These are phyloP conservation scores for Chenopodium formosanum DNA, from an alignment of 148 eudicot genomes.

Conservation along the genomic window DNA sequence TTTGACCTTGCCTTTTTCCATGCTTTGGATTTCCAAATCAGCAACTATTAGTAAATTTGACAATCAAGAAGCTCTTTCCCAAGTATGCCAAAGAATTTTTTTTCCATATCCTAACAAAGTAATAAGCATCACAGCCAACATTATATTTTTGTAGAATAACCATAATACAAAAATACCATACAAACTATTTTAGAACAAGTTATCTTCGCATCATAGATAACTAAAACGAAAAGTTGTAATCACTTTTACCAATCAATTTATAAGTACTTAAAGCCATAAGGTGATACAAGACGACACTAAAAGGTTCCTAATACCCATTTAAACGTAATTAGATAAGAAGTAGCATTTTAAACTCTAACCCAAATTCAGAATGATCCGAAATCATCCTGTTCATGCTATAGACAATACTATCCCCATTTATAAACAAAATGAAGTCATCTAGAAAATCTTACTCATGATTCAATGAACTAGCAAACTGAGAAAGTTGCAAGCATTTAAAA, in stretches of 20 bases:
- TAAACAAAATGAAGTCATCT: background rate
- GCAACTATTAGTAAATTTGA: background rate
- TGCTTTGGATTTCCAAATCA: background rate
- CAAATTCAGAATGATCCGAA: background rate
- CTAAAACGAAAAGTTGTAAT: background rate
- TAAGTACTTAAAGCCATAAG: background rate
- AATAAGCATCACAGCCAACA: background rate
- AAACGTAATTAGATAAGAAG: no score
- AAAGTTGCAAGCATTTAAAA: background rate
- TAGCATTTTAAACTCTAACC: background rate
- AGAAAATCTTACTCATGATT: background rate
- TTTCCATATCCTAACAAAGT: background rate
- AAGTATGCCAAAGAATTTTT: background rate
- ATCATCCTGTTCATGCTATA: background rate
- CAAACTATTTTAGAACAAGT: background rate
- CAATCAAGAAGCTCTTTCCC: background rate
- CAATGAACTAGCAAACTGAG: background rate
- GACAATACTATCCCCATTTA: background rate
- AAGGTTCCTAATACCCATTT: background rate
- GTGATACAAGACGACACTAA: background rate
- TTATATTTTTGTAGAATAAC: background rate
- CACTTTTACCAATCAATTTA: background rate
- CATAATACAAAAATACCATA: background rate
- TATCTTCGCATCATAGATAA: background rate
- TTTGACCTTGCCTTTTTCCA: background rate